Base-by-base conservation (phyloP, 2,329 filamentous ascomycete species). In the Verticillium zaregamsianum region DNA sequence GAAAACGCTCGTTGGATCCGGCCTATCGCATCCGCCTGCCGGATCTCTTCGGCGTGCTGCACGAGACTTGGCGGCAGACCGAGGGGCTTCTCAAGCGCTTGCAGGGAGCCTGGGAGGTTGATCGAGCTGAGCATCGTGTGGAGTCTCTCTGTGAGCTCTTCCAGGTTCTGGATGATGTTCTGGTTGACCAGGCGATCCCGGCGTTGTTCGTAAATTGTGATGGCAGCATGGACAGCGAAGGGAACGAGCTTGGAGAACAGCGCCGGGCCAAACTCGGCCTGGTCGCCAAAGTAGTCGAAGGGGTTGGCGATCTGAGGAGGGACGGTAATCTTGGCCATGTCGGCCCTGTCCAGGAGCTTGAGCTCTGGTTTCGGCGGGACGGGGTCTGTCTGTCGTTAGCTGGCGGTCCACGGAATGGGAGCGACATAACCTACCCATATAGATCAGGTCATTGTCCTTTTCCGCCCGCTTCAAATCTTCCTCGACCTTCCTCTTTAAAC, bases 381-480 rank as follows among this genome's bases (percentile, higher is more conserved):
- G 1, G 90, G 84, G 59, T 90, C 83, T 85, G 17, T 55, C 49
- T 57, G 8, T 15, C n/a, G 67, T 80, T 67, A 80, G 76, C 62
- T 25, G n/a, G 12, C 11, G n/a, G 45, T 20, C 20, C 45, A 40
- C 63, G 9, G 5, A 32, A 32, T 11, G 7, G 0, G 1, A 12
- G 3, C 5, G 35, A 14, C 35, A 14, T 32, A 2, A 75, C 84
- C 67, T 77, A 89, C 89, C 86, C 3, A 98, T 80, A 72, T 97
- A 99, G 17, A 99, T 97, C 68, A 96, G 82, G 73, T 99, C 94
- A 67, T 99, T 99, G 71, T 99, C 95, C 74, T 92, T 96, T 73
- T 98, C 94, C 0, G 94, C 93, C 56, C 94, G 83, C 76, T 96
- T 97, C 66, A 99, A 71, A 67, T 97, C 93, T 68, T 97, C 93